Conservation (phyloP, 495 filamentous ascomycete species). For the Aspergillus saccharolyticus region DNA sequence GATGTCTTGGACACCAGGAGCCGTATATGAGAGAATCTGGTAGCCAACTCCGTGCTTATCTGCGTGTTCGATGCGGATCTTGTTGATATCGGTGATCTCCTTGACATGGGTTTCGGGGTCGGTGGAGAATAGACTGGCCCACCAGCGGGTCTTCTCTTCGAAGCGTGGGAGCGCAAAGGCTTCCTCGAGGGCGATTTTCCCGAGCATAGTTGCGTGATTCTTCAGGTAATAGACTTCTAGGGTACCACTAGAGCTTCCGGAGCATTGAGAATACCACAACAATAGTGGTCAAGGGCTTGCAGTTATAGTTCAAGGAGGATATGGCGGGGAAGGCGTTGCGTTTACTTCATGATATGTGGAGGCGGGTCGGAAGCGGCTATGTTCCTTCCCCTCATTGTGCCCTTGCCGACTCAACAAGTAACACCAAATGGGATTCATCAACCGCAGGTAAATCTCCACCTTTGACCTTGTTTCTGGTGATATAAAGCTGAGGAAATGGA, state of each 20-base stretch:
- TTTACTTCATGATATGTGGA: not conserved
- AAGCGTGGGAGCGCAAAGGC: constrained; percentile 46
- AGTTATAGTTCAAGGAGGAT: not conserved
- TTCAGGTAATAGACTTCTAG: no score
- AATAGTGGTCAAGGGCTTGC: no score
- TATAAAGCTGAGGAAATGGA: no score
- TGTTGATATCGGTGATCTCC: constrained; percentile 47
- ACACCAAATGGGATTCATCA: no score
- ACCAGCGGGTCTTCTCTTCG: constrained; percentile 44
- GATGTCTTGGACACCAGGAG: constrained; percentile 56
- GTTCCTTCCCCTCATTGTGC: not conserved
- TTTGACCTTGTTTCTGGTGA: no score
- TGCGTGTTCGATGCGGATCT: constrained; percentile 46
- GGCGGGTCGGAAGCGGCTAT: constrained; percentile 3
- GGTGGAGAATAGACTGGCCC: constrained; percentile 42
- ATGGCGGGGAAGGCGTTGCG: not conserved
- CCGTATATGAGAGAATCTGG: constrained; percentile 53
- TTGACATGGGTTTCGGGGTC: constrained; percentile 37
- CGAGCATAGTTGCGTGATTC: constrained; percentile 34
- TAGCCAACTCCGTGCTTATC: constrained; percentile 57
- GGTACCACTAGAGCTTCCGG: no score
- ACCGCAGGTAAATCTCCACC: no score
- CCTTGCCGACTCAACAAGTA: not conserved
- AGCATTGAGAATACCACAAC: no score
- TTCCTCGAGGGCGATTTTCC: constrained; percentile 50